Percentiles rank a stretch among this genome's conserved stretches.
phyloP scores from a whole-genome alignment of 2,329 filamentous ascomycete species.

The Chrysosphaeria jannelii region DNA sequence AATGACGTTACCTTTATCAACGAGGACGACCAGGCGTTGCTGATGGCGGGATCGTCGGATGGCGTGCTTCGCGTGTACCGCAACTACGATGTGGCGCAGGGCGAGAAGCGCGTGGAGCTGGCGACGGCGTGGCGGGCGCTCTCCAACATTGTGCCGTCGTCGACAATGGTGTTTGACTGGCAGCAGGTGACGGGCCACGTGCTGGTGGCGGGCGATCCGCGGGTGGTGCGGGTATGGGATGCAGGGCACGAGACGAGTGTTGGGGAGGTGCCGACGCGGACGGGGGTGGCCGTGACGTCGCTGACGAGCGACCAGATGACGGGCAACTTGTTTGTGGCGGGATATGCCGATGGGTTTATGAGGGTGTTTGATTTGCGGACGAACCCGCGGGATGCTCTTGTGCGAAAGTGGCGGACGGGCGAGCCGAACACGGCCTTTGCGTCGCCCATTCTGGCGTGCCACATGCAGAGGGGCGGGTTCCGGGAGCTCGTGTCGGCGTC shows the following conservation, averaged over 20 bases:
- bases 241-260: constrained; percentile 78
- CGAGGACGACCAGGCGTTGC: constrained; percentile 79
- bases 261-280: constrained; percentile 79
- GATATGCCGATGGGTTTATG: constrained; percentile 84
- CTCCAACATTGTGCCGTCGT: constrained; percentile 79
- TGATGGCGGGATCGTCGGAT: constrained; percentile 88
- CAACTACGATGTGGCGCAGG: constrained; percentile 55
- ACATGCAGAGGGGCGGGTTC: constrained; percentile 86
- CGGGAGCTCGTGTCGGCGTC: constrained; percentile 75
- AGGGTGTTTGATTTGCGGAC: constrained; percentile 77
- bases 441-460: constrained; percentile 45
- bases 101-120: constrained; percentile 37
- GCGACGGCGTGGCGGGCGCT: constrained; percentile 77
- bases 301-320: constrained; percentile 94
- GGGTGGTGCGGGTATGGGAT: constrained; percentile 89
- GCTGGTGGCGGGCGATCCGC: constrained; percentile 85
- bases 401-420: constrained; percentile 90
- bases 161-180: constrained; percentile 93
- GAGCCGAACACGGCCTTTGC: constrained; percentile 37
- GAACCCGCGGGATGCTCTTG: constrained; percentile 67
- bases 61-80: constrained; percentile 82
- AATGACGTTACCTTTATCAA: constrained; percentile 95
- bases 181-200: constrained; percentile 90
- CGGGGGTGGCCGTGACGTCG: constrained; percentile 83
- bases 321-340: constrained; percentile 81